Evolutionary conservation across 2,329 filamentous ascomycete genomes (phyloP).

Genomic region (Leptographium radiaticola): DNA sequence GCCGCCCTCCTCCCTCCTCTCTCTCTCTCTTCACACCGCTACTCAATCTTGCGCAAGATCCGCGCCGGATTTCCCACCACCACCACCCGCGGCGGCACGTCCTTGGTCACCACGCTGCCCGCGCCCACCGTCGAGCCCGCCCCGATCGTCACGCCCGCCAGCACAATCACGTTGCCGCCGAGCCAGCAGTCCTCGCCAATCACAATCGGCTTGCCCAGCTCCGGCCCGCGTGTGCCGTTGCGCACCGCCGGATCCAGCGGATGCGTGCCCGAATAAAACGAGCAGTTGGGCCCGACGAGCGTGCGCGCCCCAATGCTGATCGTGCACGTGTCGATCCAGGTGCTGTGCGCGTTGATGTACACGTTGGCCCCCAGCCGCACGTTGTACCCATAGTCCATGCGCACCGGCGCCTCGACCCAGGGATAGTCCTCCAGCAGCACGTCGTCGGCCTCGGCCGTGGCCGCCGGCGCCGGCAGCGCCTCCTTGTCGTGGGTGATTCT

Average conservation of each 20-base stretch:
- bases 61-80: slow-evolving; percentile 56
- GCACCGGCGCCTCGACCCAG: slow-evolving; percentile 57
- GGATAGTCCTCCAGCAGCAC: slow-evolving; percentile 49
- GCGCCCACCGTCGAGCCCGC: slow-evolving; percentile 63
- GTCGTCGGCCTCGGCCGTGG: slow-evolving; percentile 51
- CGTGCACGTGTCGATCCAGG: slow-evolving; percentile 62
- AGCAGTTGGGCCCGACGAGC: slow-evolving; percentile 66
- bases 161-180: slow-evolving; percentile 55
- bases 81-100: slow-evolving; percentile 49
- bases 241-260: slow-evolving; percentile 62
- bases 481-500: slow-evolving; percentile 51
- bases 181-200: slow-evolving; percentile 77
- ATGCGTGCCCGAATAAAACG: slow-evolving; percentile 62
- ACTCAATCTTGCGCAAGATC: slow-evolving; percentile 32
- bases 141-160: slow-evolving; percentile 69
- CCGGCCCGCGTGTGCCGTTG: slow-evolving; percentile 63
- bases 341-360: slow-evolving; percentile 63
- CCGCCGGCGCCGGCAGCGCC: slow-evolving; percentile 46
- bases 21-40: neutral
- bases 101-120: slow-evolving; percentile 71
- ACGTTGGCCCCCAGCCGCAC: slow-evolving; percentile 56
- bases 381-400: slow-evolving; percentile 68
- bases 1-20: neutral
- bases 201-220: slow-evolving; percentile 57
- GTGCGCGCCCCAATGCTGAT: slow-evolving; percentile 68